Conservation (phyloP, 495 filamentous ascomycete species). For the Trichoderma virens region DNA sequence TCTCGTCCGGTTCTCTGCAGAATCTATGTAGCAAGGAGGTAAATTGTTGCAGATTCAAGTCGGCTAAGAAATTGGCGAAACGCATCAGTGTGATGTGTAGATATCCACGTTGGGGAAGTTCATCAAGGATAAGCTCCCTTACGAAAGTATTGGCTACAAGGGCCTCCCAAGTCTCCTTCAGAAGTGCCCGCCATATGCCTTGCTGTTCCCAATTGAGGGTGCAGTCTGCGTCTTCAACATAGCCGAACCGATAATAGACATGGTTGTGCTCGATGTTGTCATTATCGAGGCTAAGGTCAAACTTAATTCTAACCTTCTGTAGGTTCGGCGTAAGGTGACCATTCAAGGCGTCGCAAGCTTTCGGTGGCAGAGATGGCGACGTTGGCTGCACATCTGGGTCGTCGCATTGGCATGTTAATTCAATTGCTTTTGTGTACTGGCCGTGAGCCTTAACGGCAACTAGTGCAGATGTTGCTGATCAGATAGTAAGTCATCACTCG, state of each 20-base stretch:
- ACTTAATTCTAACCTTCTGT: not conserved
- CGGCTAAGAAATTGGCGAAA: not conserved
- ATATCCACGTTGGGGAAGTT: not conserved
- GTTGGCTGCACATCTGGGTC: not conserved
- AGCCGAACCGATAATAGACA: not conserved
- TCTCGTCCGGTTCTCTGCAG: not conserved
- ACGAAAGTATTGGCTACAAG: not conserved
- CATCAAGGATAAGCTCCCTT: not conserved
- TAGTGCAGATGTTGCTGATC: not conserved
- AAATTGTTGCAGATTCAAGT: not conserved
- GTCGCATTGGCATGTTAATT: not conserved
- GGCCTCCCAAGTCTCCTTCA: not conserved
- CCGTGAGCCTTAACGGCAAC: not conserved
- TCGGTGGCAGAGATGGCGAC: not conserved
- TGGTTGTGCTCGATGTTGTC: not conserved
- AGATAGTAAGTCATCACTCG: not conserved
- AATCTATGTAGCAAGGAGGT: not conserved
- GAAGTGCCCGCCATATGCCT: not conserved
- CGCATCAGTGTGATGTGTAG: not conserved
- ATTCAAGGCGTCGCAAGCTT: not conserved
- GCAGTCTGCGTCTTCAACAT: not conserved
- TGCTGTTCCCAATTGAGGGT: not conserved
- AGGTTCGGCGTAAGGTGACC: not conserved
- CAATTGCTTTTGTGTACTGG: not conserved
- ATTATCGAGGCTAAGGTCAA: not conserved